A percentile compares a stretch with the other conserved stretches of the same genome.
Conservation (phyloP, 2,329 filamentous ascomycete genomes). For the Dactylonectria estremocensis region DNA sequence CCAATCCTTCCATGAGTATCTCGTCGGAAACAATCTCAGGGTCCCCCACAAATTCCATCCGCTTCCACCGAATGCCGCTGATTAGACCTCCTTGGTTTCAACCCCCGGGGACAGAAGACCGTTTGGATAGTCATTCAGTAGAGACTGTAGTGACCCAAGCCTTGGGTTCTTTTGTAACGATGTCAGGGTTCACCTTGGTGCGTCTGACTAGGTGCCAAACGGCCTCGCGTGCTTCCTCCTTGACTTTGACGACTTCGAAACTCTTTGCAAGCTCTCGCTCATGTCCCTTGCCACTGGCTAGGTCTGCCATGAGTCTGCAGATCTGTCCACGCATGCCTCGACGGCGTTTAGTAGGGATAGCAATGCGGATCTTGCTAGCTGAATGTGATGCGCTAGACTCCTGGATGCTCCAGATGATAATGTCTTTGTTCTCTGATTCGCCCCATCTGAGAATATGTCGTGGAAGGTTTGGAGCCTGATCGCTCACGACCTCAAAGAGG, state of each 20-base stretch:
- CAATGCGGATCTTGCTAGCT: not conserved
- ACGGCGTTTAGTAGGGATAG: constrained; percentile 6
- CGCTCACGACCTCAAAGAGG: not conserved
- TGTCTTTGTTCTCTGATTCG: constrained; percentile 16
- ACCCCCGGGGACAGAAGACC: not conserved
- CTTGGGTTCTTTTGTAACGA: not conserved
- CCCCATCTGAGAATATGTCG: constrained; percentile 34
- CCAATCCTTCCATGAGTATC: not conserved
- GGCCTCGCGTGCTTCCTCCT: constrained; percentile 20
- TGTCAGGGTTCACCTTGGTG: not conserved
- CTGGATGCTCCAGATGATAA: constrained; percentile 35
- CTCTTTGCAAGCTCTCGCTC: not conserved
- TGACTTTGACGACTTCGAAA: constrained; percentile 20
- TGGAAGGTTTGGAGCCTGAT: constrained; percentile 15
- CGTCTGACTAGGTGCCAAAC: constrained; percentile 16
- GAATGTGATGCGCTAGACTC: not conserved
- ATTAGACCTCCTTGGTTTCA: not conserved
- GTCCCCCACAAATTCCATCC: no score
- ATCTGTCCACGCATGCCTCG: constrained; percentile 20
- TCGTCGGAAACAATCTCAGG: not conserved
- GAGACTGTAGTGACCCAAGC: not conserved
- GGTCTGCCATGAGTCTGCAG: constrained; percentile 14
- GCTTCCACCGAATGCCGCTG: not conserved
- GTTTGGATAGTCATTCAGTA: not conserved
- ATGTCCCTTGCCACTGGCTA: not conserved